phyloP scores from a whole-genome alignment of 2,329 filamentous ascomycete genomes.

The Trichothecium sympodiale region DNA sequence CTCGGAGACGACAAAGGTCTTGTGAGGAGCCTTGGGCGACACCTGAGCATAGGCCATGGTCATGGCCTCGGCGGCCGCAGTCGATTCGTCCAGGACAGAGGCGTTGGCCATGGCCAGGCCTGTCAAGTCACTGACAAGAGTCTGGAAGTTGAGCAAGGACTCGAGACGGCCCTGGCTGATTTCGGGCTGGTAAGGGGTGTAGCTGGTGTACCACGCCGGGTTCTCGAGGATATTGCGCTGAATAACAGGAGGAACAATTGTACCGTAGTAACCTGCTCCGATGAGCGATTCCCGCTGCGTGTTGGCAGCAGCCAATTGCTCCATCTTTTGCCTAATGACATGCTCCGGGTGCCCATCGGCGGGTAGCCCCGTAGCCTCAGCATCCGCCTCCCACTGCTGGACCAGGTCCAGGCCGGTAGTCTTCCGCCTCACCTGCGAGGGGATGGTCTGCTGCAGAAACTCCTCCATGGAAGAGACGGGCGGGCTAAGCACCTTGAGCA shows the following conservation, averaged over 20 bases:
- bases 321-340: constrained; percentile 39
- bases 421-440: constrained; percentile 49
- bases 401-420: constrained; percentile 14
- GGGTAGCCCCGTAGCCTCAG: constrained; percentile 11
- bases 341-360: constrained; percentile 15
- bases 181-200: constrained; percentile 94
- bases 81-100: constrained; percentile 81
- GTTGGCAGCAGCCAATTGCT: constrained; percentile 22
- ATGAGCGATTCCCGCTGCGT: constrained; percentile 55
- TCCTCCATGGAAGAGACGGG: constrained; percentile 65
- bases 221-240: constrained; percentile 88
- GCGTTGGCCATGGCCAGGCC: constrained; percentile 82
- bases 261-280: constrained; percentile 79
- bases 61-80: constrained; percentile 91
- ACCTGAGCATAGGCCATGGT: constrained; percentile 67
- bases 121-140: constrained; percentile 79
- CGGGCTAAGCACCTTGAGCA: constrained; percentile 72
- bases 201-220: constrained; percentile 95
- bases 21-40: constrained; percentile 65
- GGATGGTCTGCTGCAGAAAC: constrained; percentile 76
- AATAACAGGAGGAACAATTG: constrained; percentile 80
- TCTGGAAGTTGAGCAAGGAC: constrained; percentile 92
- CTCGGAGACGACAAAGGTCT: constrained; percentile 76
- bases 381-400: constrained; percentile 16
- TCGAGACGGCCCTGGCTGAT: constrained; percentile 92